Evolutionary conservation across 2,329 filamentous ascomycete species (phyloP), one percentile per base, ranked within the genome.

Genomic region (Neonectria magnoliae): DNA sequence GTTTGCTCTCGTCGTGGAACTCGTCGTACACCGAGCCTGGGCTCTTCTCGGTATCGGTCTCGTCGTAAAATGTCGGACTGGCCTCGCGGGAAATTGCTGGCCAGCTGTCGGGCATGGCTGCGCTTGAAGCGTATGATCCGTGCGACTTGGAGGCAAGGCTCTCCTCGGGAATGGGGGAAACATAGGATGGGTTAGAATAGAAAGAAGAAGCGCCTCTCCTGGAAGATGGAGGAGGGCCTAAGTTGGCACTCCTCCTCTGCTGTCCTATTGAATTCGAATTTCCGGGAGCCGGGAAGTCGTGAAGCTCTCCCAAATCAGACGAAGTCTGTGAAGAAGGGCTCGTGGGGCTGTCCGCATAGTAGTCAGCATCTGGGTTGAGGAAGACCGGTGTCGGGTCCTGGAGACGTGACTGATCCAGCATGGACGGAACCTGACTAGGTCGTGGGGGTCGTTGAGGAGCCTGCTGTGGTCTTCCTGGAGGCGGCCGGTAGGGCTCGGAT

Each of bases 151-250:
- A 81, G 25, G 84, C 82, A 0, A 87, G 84, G 67, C 85, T 87
- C 74, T 94, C 91, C 76, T 94, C 92, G 0, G 89, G 90, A 57
- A 94, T 94, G 0, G 92, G 91, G 0, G 91, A 91, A 27, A 94
- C 90, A 64, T 85, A 90, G 0, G 90, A 91, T 13, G 83, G 79
- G 68, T 84, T 87, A 3, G 90, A 91, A 71, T 91, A 90, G 65
- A 89, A 90, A 0, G 88, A 89, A 0, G 88, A 90, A 29, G 83
- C 84, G 1, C 88, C 88, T 69, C 88, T 81, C 70, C 88, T 83
- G 4, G 87, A 82, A 13, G 85, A 87, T 3, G 88, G 88, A 0
- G 88, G 88, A 18, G 88, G 88, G 3, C 88, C 88, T 13, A 90
- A 75, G 54, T 81, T 85, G 14, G 84, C 81, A 66, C 85, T 88